These are phyloP conservation scores for Melampsora americana DNA, from an alignment of 1,284 basidiomycete species.

Conservation along the genomic window DNA sequence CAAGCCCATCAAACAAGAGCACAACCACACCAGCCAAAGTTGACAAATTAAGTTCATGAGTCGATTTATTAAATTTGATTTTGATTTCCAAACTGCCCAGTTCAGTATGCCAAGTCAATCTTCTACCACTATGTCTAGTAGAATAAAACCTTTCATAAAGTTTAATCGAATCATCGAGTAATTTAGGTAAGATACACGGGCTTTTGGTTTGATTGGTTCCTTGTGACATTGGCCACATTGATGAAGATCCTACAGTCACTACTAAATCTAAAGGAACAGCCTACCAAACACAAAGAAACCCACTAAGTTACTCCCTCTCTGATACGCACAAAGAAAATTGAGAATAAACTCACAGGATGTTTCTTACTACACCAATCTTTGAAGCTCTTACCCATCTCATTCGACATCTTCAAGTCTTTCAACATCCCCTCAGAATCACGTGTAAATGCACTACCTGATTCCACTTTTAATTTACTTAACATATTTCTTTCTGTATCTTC, in stretches of 20 bases:
- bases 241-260: conserved; percentile 86
- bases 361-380: conserved; percentile 60
- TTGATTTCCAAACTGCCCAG: conserved; percentile 86
- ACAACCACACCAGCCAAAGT: conserved; percentile 86
- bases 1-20: conserved; percentile 75
- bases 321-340: conserved; percentile 16
- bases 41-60: conserved; percentile 87
- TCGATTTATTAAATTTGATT: conserved; percentile 72
- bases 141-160: conserved; percentile 89
- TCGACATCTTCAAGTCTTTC: conserved; percentile 88
- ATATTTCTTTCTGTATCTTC: conserved; percentile 98
- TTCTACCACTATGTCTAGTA: conserved; percentile 78
- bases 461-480: conserved; percentile 95
- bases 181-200: conserved; percentile 66
- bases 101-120: conserved; percentile 90
- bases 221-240: conserved; percentile 77
- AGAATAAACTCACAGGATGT: conserved; percentile 51
- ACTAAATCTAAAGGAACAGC: conserved; percentile 71
- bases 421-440: conserved; percentile 99
- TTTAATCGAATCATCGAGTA: conserved; percentile 65
- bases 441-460: conserved; percentile 94
- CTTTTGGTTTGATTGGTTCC: conserved; percentile 60
- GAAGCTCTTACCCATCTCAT: conserved; percentile 77
- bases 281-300: conserved; percentile 55
- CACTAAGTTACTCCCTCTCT: conserved; percentile 17